Conservation (phyloP, 441 rosid genomes). For the Euphorbia celastroides region DNA sequence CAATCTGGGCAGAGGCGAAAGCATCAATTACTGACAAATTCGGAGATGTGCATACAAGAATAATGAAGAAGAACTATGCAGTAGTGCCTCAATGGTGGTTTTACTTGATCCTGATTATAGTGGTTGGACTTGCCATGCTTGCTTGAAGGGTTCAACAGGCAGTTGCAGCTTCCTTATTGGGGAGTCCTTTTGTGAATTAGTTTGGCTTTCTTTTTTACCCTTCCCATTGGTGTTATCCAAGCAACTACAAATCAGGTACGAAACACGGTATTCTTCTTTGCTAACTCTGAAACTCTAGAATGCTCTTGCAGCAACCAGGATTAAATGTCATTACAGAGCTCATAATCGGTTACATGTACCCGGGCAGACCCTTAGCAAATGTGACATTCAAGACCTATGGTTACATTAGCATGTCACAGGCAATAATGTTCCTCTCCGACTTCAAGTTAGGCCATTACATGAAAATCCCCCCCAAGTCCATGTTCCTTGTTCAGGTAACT, state of each 20-base stretch:
- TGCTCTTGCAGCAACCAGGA: constrained; percentile 34
- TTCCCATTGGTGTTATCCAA: constrained; percentile 38
- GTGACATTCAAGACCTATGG: constrained; percentile 44
- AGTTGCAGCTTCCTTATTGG: constrained; percentile 47
- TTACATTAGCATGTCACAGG: constrained; percentile 34
- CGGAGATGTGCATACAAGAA: constrained; percentile 22
- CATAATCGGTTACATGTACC: constrained; percentile 43
- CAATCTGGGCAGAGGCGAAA: constrained; percentile 34
- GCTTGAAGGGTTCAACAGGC: constrained; percentile 39
- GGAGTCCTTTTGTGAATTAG: constrained; percentile 30
- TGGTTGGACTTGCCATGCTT: constrained; percentile 25
- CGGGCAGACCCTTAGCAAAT: constrained; percentile 48
- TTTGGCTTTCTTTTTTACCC: constrained; percentile 33
- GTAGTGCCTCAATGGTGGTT: constrained; percentile 20
- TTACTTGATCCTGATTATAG: constrained; percentile 7
- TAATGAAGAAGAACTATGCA: constrained; percentile 19
- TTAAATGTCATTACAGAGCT: constrained; percentile 44
- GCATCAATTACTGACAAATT: constrained; percentile 26
- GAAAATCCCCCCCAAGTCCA: constrained; percentile 48
- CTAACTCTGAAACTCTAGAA: not conserved
- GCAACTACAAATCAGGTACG: constrained; percentile 46
- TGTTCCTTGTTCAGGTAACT: constrained; percentile 48
- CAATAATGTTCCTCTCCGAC: constrained; percentile 34
- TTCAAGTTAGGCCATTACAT: constrained; percentile 50
- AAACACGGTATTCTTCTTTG: not conserved